phyloP scores from a whole-genome alignment of 352 stramenopile species.

The Phytophthora tentaculata region DNA sequence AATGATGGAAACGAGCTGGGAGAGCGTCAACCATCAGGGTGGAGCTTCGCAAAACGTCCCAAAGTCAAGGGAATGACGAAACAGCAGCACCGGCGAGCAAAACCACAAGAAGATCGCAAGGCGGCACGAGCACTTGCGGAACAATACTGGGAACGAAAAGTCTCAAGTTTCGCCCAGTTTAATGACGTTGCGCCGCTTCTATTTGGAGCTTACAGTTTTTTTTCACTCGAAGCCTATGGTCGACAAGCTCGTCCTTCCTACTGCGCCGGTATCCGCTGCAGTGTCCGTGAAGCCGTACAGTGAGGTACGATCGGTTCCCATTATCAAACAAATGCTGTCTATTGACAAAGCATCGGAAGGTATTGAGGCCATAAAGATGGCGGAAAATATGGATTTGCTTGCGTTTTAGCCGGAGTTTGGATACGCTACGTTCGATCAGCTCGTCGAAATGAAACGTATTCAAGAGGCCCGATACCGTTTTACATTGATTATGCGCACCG shows the following conservation, averaged over 20 bases:
- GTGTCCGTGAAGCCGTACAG: too few relatives aligned
- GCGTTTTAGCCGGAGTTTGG: neutral
- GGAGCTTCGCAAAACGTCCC: neutral
- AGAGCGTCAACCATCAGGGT: neutral
- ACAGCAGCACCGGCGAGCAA: neutral
- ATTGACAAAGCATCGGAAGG: neutral
- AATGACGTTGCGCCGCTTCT: neutral
- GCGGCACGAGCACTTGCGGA: too few relatives aligned
- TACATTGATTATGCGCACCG: neutral
- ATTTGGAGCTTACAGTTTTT: neutral
- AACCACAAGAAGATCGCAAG: neutral
- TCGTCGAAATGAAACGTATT: neutral
- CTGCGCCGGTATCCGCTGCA: neutral
- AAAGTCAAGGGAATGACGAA: conserved; percentile 4
- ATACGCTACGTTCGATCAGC: neutral
- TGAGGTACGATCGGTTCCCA: neutral
- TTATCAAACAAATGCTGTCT: neutral
- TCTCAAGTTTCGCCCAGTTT: neutral
- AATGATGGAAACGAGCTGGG: too few relatives aligned
- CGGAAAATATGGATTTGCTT: neutral
- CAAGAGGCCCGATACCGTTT: neutral
- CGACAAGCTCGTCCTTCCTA: neutral
- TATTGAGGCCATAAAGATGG: neutral
- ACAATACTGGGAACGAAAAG: too few relatives aligned
- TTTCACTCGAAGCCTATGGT: neutral